Evolutionary conservation across 2,329 filamentous ascomycete species (phyloP).

Genomic region (Aureobasidium subglaciale): DNA sequence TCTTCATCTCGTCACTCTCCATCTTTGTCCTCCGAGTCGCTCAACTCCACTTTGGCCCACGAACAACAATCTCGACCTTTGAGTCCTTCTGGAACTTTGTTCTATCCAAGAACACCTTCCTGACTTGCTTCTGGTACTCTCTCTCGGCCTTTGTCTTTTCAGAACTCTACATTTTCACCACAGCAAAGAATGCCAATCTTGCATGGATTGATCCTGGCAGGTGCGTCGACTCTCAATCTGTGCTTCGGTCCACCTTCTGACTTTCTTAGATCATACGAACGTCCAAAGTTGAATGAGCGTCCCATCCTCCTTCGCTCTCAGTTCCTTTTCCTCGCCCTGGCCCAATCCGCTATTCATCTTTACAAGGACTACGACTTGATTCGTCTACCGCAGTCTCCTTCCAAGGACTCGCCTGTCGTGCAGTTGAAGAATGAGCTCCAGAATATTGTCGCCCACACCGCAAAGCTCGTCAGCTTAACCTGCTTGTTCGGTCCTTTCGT

Average conservation of each 20-base stretch:
- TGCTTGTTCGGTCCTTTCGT: slow-evolving; percentile 34
- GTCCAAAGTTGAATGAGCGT: slow-evolving; percentile 75
- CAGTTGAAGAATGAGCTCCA: not conserved
- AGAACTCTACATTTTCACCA: slow-evolving; percentile 72
- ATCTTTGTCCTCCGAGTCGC: slow-evolving; percentile 77
- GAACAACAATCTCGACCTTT: slow-evolving; percentile 63
- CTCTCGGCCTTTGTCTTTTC: slow-evolving; percentile 74
- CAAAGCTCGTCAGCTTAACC: slow-evolving; percentile 6
- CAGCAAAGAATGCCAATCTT: slow-evolving; percentile 53
- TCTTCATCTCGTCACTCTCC: slow-evolving; percentile 68
- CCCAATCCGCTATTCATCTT: slow-evolving; percentile 65
- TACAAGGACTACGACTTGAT: slow-evolving; percentile 67
- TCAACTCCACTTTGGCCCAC: slow-evolving; percentile 33
- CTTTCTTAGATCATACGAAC: slow-evolving; percentile 48
- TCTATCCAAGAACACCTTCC: slow-evolving; percentile 53
- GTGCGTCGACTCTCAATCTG: slow-evolving; percentile 36
- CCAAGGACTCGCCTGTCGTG: not conserved
- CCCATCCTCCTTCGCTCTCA: slow-evolving; percentile 72
- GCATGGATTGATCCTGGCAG: slow-evolving; percentile 65
- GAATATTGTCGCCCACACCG: not conserved
- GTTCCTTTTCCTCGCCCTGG: slow-evolving; percentile 59
- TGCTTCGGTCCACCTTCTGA: not conserved
- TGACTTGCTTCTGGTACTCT: slow-evolving; percentile 69
- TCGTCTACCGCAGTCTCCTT: slow-evolving; percentile 32
- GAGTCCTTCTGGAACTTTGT: slow-evolving; percentile 56